Evolutionary conservation across 2,329 filamentous ascomycete species (phyloP).

Genomic region (Pseudogymnoascus sp.): DNA sequence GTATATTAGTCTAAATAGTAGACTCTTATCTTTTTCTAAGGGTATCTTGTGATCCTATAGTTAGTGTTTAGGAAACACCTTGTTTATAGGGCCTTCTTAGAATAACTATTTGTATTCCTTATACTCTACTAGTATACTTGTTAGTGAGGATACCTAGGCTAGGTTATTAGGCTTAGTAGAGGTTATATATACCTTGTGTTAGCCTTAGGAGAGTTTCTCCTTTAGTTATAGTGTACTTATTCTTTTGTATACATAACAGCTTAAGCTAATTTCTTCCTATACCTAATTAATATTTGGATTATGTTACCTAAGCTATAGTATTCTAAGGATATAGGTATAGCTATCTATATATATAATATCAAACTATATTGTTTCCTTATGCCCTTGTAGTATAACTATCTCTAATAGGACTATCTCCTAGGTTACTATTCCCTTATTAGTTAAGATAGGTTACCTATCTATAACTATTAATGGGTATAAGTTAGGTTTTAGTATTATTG

Average conservation of each 20-base stretch:
- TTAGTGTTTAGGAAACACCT: not conserved
- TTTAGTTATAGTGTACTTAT: not conserved
- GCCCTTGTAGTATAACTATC: not conserved
- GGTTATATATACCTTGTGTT: not conserved
- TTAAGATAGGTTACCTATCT: not conserved
- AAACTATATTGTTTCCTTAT: not conserved
- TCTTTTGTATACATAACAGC: not conserved
- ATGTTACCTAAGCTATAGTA: not conserved
- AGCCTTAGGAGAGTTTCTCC: not conserved
- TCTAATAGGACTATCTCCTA: not conserved
- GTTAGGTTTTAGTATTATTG: not conserved
- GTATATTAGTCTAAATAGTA: constrained; percentile 15
- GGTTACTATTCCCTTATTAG: not conserved
- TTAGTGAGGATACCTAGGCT: not conserved
- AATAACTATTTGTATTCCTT: not conserved
- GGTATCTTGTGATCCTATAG: not conserved
- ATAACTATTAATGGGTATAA: not conserved
- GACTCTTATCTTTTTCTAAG: not conserved
- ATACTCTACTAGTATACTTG: not conserved
- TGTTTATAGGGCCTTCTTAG: not conserved
- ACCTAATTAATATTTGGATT: not conserved
- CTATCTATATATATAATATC: not conserved
- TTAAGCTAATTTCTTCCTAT: not conserved
- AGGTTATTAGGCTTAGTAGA: not conserved
- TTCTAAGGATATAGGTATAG: not conserved